Conservation (phyloP, 371 early-diverging fungal species). For the Synchytrium microbalum region DNA sequence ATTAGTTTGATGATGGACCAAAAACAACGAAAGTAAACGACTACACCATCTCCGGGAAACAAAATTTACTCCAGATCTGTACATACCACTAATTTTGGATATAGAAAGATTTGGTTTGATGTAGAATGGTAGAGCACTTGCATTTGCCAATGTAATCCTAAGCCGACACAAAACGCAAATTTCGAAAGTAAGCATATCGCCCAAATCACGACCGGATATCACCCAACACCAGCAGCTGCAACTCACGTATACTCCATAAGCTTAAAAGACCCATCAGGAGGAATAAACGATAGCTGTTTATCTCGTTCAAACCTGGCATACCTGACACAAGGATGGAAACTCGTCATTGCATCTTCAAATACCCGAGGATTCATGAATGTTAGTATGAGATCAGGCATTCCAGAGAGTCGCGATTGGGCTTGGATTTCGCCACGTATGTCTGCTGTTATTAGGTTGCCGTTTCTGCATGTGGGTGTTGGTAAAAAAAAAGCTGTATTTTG, state of each 20-base stretch:
- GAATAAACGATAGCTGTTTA: constrained; percentile 76
- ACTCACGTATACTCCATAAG: constrained; percentile 71
- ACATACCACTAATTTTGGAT: constrained; percentile 4
- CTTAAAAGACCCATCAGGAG: constrained; percentile 88
- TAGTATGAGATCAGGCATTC: constrained; percentile 81
- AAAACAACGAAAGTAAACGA: background rate
- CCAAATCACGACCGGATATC: background rate
- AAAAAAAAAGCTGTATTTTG: constrained; percentile 1
- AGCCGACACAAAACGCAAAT: background rate
- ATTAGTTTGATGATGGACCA: constrained; percentile 54
- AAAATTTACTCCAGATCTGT: constrained; percentile 1
- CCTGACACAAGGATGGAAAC: constrained; percentile 86
- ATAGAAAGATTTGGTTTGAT: background rate
- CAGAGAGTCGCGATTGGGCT: constrained; percentile 68
- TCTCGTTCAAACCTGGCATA: constrained; percentile 69
- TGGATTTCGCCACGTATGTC: constrained; percentile 73
- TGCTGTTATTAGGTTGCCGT: constrained; percentile 63
- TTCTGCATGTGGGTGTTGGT: constrained; percentile 36
- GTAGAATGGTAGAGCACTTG: background rate
- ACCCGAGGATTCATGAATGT: constrained; percentile 61
- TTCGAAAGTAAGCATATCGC: background rate
- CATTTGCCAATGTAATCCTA: background rate
- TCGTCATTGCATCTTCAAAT: constrained; percentile 63
- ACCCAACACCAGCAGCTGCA: background rate
- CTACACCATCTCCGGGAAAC: too few species aligned